Conservation (phyloP, 352 stramenopile species). For the Phytophthora pisi region DNA sequence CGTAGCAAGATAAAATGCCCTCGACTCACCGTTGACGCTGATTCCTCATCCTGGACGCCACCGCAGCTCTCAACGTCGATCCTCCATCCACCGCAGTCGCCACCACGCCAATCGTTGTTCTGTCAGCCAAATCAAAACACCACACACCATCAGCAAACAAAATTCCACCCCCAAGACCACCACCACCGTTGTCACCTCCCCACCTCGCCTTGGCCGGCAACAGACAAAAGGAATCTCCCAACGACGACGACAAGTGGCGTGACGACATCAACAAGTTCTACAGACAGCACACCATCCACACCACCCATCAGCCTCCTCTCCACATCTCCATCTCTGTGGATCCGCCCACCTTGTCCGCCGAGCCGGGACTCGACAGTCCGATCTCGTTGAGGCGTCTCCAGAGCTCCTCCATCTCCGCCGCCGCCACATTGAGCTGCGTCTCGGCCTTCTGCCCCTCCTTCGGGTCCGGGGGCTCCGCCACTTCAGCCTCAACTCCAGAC, state of each 20-base stretch:
- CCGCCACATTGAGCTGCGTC: constrained; percentile 68
- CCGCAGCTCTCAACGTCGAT: constrained; percentile 75
- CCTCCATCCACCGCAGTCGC: constrained; percentile 76
- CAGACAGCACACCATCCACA: constrained; percentile 10
- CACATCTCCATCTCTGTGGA: not conserved
- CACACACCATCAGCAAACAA: not conserved
- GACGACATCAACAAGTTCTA: constrained; percentile 81
- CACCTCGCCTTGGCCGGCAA: constrained; percentile 73
- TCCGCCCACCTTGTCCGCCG: constrained; percentile 55
- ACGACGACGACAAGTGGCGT: constrained; percentile 76
- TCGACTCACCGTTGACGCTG: constrained; percentile 61
- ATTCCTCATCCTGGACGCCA: constrained; percentile 85
- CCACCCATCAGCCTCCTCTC: not conserved
- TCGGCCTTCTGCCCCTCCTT: constrained; percentile 49
- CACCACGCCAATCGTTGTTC: constrained; percentile 56
- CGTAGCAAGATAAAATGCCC: not conserved
- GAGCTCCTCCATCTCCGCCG: constrained; percentile 84
- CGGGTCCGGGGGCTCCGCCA: constrained; percentile 23
- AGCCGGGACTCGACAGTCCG: constrained; percentile 60
- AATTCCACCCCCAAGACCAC: not conserved
- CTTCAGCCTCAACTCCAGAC: not conserved
- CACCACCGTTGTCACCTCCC: not conserved
- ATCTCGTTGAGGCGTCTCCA: constrained; percentile 83
- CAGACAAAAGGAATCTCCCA: constrained; percentile 87
- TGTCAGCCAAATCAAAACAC: constrained; percentile 11